Base-by-base conservation (phyloP, 371 early-diverging fungal genomes). In the Dichotomocladium elegans region DNA sequence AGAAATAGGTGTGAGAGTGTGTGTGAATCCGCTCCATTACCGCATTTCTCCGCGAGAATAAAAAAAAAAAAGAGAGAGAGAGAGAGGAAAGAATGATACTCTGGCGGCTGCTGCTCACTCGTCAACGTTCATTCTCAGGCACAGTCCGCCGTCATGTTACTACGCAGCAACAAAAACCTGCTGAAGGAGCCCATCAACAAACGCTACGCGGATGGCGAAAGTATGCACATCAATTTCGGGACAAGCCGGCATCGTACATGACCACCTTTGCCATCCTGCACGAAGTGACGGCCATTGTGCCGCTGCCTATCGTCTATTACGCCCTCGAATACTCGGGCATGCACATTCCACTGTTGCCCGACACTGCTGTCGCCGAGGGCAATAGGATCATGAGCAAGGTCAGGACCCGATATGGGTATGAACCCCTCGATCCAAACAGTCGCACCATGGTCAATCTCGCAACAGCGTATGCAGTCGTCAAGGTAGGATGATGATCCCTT, bases 211-310 rank as follows among this genome's bases (percentile, higher is more conserved):
- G 77, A 0, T 82, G 77, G 77, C 66, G 75, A 6, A 65, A 67
- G 28, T 85, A 87, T 62, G 77, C 79, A 19, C 63, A 78, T 14
- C 81, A 79, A 51, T 88, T 94, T 67, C 77, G 81, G 26, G 67
- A 75, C 53, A 83, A 85, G 30, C 94, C 94, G 1, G 90, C 82
- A 26, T 85, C 89, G 40, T 88, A 93, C 66, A 62, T 93, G 40
- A 79, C 86, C 11, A 74, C 92, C 2, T 95, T 95, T 69, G 82
- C 85, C 3, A 57, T 93, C 10, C 78, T 95, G 19, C 96, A 95
- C 66, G 94, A 95, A 69, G 47, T 92, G 4, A 95, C 96, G 0
- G 96, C 94, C 10, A 68, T 95, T 42, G 71, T 87, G 0, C 96
- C 94, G 5, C 68, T 94, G 26, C 86, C 87, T 0, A 51, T 87